phyloP scores from a whole-genome alignment of 2,329 filamentous ascomycete genomes.

The Penicillium capsulatum region DNA sequence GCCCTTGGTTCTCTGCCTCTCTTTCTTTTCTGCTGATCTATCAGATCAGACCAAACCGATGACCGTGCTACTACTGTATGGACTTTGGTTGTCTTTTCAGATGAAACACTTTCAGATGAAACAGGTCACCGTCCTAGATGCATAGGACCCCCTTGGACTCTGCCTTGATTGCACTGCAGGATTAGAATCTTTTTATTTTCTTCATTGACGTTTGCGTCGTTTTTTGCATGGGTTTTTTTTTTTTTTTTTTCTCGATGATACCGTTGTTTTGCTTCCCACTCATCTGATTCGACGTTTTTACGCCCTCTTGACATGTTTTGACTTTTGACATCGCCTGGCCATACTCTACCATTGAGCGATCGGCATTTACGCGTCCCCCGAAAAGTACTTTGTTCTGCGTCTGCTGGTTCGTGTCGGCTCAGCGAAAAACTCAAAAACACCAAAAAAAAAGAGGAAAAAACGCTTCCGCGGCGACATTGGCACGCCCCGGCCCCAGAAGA shows the following conservation, averaged over 20 bases:
- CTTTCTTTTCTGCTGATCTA: constrained; percentile 10
- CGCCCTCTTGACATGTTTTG: constrained; percentile 18
- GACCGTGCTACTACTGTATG: too few relatives aligned
- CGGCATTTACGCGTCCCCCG: constrained; percentile 26
- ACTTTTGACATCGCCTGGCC: constrained; percentile 20
- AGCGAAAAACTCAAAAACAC: constrained; percentile 28
- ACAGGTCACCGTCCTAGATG: background rate
- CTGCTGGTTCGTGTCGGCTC: constrained; percentile 25
- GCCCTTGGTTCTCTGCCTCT: constrained; percentile 9
- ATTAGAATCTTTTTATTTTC: constrained; percentile 20
- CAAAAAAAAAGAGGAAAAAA: constrained; percentile 33
- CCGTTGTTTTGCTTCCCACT: constrained; percentile 20
- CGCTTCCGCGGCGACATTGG: constrained; percentile 28
- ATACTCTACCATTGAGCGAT: constrained; percentile 31
- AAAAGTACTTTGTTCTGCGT: constrained; percentile 35
- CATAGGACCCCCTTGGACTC: constrained; percentile 5
- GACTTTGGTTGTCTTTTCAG: too few relatives aligned
- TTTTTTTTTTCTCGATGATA: constrained; percentile 23
- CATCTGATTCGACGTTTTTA: constrained; percentile 25
- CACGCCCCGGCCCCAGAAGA: constrained; percentile 20
- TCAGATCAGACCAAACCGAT: constrained; percentile 12
- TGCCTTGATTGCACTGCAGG: constrained; percentile 17
- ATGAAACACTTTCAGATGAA: too few relatives aligned
- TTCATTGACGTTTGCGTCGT: constrained; percentile 22
- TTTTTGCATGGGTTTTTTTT: constrained; percentile 20